Percentiles rank a stretch among this genome's conserved stretches.
Evolutionary conservation across 306 rosid genomes (phyloP).

Genomic region (Dalbergia cochinchinensis): DNA sequence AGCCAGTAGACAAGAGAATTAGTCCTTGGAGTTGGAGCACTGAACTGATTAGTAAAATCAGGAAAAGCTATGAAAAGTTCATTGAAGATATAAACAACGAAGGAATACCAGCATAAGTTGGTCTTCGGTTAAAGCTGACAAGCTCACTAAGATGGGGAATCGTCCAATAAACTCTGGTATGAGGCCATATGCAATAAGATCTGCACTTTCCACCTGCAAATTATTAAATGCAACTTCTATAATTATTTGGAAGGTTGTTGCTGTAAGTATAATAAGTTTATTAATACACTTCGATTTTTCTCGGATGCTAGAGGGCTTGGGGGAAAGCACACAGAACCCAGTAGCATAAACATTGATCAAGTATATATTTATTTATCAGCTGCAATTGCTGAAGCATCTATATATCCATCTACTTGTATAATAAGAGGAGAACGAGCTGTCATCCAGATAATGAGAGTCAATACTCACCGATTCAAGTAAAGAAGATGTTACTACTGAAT

Average conservation of each 20-base stretch:
- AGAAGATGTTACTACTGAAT: constrained; percentile 78
- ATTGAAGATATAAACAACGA: constrained; percentile 17
- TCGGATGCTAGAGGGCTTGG: constrained; percentile 8
- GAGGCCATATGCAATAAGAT: constrained; percentile 95
- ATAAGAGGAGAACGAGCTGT: background rate
- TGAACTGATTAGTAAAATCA: constrained; percentile 20
- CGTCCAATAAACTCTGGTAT: constrained; percentile 99
- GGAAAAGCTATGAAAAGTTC: constrained; percentile 3
- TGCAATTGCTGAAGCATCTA: constrained; percentile 13
- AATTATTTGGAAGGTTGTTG: constrained; percentile 33
- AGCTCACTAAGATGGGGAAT: constrained; percentile 91
- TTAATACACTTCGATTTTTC: constrained; percentile 5
- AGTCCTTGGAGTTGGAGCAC: constrained; percentile 4
- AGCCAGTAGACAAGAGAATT: constrained; percentile 31
- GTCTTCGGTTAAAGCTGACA: constrained; percentile 89
- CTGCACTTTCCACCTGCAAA: constrained; percentile 95
- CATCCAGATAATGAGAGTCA: constrained; percentile 28
- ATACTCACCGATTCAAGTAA: constrained; percentile 85
- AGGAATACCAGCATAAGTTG: constrained; percentile 88
- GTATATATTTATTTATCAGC: background rate
- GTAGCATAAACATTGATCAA: background rate
- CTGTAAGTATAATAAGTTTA: background rate
- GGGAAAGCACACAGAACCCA: constrained; percentile 26
- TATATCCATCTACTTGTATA: background rate
- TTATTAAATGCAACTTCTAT: constrained; percentile 39